These are phyloP conservation scores for Naegleria fowleri DNA, from an alignment of 208 protist genomes.

Conservation along the genomic window DNA sequence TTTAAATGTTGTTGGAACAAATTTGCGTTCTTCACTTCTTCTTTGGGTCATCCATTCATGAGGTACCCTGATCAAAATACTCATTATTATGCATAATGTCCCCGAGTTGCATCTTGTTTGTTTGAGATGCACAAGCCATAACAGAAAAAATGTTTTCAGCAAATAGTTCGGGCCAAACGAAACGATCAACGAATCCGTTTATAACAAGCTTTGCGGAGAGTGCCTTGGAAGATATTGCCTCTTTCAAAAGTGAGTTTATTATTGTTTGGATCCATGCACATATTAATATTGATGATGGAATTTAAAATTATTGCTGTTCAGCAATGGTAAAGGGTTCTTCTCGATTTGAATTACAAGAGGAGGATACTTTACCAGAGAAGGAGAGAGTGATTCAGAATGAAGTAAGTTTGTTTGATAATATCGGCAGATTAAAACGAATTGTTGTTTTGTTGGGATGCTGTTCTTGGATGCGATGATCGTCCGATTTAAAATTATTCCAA, in stretches of 20 bases:
- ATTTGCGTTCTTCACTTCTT: too few species aligned
- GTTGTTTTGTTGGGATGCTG: too few species aligned
- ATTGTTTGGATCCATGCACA: not conserved
- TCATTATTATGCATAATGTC: too few species aligned
- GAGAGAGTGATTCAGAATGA: not conserved
- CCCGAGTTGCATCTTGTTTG: too few species aligned
- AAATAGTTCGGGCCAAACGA: not conserved
- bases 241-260: not conserved
- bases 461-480: not conserved
- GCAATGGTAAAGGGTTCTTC: not conserved
- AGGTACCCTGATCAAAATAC: too few species aligned
- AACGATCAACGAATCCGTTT: not conserved
- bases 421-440: too few species aligned
- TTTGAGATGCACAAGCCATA: too few species aligned
- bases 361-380: not conserved
- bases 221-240: not conserved
- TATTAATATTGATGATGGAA: not conserved
- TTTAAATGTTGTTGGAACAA: too few species aligned
- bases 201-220: not conserved
- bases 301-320: not conserved
- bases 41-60: too few species aligned
- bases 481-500: not conserved
- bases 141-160: not conserved
- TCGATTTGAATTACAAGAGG: constrained; percentile 3
- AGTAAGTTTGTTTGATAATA: not conserved